A percentile compares a stretch with the other conserved stretches of the same genome.
These are phyloP conservation scores for Platanthera zijinensis DNA, from an alignment of 106 monocot species.

Conservation along the genomic window DNA sequence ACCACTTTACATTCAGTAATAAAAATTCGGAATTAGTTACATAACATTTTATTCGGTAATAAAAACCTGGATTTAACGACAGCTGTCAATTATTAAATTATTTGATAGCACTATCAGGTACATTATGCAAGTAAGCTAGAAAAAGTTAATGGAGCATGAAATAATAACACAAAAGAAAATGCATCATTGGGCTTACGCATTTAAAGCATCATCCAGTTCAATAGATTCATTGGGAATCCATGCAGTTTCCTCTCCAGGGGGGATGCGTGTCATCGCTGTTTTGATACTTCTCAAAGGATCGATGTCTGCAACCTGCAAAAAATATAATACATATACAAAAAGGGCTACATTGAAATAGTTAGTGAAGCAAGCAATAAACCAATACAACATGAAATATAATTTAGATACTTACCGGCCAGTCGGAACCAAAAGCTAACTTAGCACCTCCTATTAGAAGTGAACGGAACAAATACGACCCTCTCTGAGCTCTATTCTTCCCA, in stretches of 20 bases:
- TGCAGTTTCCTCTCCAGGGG: constrained; percentile 43
- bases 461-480: constrained; percentile 72
- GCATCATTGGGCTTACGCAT: constrained; percentile 46
- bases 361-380: neutral
- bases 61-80: neutral
- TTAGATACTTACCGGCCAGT: constrained; percentile 73
- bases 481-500: constrained; percentile 44
- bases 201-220: constrained; percentile 58
- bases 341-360: neutral
- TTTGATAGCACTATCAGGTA: neutral
- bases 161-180: neutral
- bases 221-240: constrained; percentile 78
- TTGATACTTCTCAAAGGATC: constrained; percentile 61
- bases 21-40: neutral
- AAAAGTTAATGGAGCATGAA: neutral
- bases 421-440: constrained; percentile 81
- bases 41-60: neutral
- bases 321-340: neutral
- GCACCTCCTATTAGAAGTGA: constrained; percentile 49
- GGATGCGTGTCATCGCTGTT: constrained; percentile 62
- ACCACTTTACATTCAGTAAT: neutral
- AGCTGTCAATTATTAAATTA: neutral
- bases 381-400: constrained; percentile 6
- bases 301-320: constrained; percentile 66
- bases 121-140: neutral